A percentile compares a stretch with the other conserved stretches of the same genome.
These are phyloP conservation scores for Penicillium goetzii DNA, from an alignment of 495 filamentous ascomycete genomes.

Conservation along the genomic window DNA sequence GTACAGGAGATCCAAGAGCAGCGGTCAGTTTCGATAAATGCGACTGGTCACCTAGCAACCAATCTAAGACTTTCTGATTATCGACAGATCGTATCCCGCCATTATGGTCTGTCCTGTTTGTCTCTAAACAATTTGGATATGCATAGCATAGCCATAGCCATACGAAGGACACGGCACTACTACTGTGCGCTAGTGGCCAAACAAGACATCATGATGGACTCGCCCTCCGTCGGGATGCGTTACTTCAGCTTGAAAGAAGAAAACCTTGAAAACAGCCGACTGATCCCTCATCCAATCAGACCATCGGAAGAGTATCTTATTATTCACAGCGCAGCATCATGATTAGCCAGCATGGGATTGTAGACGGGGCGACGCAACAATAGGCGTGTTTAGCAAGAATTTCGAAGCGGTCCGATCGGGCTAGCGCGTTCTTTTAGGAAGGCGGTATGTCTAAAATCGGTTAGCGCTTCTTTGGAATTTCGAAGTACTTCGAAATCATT, in stretches of 20 bases:
- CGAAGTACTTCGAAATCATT: too few species aligned
- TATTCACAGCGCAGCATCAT: slow-evolving; percentile 13
- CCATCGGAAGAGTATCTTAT: slow-evolving; percentile 15
- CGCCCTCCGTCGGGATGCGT: not conserved
- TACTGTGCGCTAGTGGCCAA: not conserved
- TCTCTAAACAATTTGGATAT: not conserved
- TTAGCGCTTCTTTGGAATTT: too few species aligned
- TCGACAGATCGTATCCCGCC: slow-evolving; percentile 31
- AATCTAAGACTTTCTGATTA: not conserved
- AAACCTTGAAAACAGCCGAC: not conserved
- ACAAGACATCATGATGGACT: slow-evolving; percentile 1
- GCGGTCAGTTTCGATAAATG: slow-evolving; percentile 23
- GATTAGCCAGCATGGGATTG: slow-evolving; percentile 13
- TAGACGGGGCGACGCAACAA: slow-evolving; percentile 9
- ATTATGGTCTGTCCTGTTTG: not conserved
- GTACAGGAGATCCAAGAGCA: slow-evolving; percentile 12
- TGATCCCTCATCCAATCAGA: slow-evolving; percentile 18
- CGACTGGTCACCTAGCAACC: slow-evolving; percentile 37
- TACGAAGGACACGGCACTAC: not conserved
- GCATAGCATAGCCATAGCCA: not conserved
- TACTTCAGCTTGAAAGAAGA: not conserved
- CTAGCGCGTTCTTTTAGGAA: too few species aligned
- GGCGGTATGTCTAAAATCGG: too few species aligned
- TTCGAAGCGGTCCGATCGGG: too few species aligned
- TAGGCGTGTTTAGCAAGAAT: too few species aligned